Conservation (phyloP, 2,329 filamentous ascomycete genomes). For the Sporothrix curviconia region DNA sequence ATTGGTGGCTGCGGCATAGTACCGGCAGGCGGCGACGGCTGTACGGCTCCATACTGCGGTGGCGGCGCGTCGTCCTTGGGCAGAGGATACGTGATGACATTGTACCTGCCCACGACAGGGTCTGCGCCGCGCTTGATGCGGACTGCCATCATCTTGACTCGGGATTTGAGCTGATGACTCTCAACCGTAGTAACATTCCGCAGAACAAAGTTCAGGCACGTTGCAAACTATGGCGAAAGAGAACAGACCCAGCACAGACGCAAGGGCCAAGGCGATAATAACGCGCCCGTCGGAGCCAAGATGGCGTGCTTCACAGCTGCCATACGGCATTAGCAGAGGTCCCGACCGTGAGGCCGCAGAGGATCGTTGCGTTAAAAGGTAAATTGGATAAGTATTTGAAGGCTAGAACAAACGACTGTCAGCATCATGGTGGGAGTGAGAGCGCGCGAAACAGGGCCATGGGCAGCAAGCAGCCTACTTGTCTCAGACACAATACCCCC, state of each 20-base stretch:
- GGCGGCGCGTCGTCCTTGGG: constrained; percentile 12
- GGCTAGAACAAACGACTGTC: too few species aligned
- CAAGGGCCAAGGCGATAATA: constrained; percentile 59
- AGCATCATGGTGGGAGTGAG: too few species aligned
- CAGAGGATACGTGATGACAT: constrained; percentile 21
- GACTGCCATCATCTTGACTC: constrained; percentile 68
- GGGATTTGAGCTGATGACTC: constrained; percentile 54
- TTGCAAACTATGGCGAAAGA: constrained; percentile 67
- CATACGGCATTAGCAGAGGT: constrained; percentile 46
- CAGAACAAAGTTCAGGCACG: constrained; percentile 62
- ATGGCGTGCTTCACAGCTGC: constrained; percentile 38
- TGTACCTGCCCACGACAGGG: constrained; percentile 46
- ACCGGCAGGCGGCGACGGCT: too few species aligned
- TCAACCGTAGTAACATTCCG: constrained; percentile 83
- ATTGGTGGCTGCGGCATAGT: not conserved
- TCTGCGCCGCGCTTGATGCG: constrained; percentile 51
- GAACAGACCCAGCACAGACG: constrained; percentile 74
- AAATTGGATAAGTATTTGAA: constrained; percentile 91
- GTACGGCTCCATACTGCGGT: not conserved
- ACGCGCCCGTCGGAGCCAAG: constrained; percentile 37
- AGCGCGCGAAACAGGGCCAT: too few species aligned
- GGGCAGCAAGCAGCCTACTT: too few species aligned
- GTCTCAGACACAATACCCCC: constrained; percentile 85
- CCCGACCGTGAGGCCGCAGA: constrained; percentile 58
- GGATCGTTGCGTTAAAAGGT: constrained; percentile 64